Evolutionary conservation across 2,329 filamentous ascomycete species (phyloP).

Genomic region (Exophiala mesophila): DNA sequence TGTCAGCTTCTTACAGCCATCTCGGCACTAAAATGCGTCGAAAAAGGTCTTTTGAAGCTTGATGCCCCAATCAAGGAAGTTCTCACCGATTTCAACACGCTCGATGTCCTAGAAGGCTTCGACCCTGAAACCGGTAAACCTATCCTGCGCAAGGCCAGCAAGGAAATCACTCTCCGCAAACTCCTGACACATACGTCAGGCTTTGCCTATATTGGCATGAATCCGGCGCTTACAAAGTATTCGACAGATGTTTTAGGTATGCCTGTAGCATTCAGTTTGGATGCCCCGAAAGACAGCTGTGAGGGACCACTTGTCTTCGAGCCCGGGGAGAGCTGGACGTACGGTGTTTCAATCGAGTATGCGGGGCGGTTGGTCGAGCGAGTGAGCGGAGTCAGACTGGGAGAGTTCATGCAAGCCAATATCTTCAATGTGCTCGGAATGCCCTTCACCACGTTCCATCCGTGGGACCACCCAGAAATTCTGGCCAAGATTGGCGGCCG

Average conservation of each 20-base stretch:
- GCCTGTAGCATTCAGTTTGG: background rate
- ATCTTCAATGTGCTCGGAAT: constrained; percentile 45
- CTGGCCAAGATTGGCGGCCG: constrained; percentile 1
- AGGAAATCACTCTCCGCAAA: constrained; percentile 11
- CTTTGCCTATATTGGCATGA: background rate
- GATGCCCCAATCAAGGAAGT: constrained; percentile 42
- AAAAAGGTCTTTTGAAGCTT: constrained; percentile 45
- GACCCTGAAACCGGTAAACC: constrained; percentile 25
- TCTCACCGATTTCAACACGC: constrained; percentile 45
- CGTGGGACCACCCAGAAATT: background rate
- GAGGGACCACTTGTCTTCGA: constrained; percentile 1
- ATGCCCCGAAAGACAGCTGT: background rate
- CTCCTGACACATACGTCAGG: constrained; percentile 11
- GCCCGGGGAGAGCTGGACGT: constrained; percentile 49
- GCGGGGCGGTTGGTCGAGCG: constrained; percentile 48
- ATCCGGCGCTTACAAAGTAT: background rate
- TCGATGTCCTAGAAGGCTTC: constrained; percentile 47
- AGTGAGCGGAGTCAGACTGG: constrained; percentile 39
- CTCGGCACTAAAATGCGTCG: constrained; percentile 50
- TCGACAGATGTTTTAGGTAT: background rate
- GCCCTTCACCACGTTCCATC: constrained; percentile 1
- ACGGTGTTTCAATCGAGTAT: constrained; percentile 49
- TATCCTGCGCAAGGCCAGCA: constrained; percentile 23
- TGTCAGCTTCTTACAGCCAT: constrained; percentile 45
- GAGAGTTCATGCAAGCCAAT: constrained; percentile 40